phyloP scores from a whole-genome alignment of 306 rosid genomes.

The Castanospermum australe region DNA sequence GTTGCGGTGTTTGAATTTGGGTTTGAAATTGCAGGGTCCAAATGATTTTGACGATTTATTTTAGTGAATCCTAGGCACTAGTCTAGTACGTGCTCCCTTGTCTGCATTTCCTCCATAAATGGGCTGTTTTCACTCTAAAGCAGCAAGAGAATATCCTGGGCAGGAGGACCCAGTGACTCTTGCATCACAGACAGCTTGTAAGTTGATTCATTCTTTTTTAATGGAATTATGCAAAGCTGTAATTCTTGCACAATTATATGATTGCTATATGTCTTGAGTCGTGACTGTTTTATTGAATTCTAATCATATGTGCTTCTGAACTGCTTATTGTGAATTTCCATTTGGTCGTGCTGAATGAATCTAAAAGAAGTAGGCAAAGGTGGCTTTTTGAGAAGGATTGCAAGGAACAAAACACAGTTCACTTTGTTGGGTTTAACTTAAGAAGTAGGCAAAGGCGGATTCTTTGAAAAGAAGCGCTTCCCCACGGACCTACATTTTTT shows the following conservation, averaged over 20 bases:
- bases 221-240: neutral
- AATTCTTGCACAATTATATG: neutral
- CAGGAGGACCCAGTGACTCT: conserved; percentile 61
- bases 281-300: neutral
- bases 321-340: neutral
- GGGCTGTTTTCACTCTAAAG: conserved; percentile 80
- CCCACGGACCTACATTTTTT: neutral
- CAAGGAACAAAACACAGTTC: neutral
- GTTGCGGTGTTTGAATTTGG: conserved; percentile 28
- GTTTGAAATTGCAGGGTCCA: conserved; percentile 32
- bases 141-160: conserved; percentile 34
- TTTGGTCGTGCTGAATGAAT: neutral
- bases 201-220: conserved; percentile 27
- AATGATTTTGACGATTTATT: conserved; percentile 39
- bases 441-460: neutral
- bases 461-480: neutral
- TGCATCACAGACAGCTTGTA: conserved; percentile 85
- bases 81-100: conserved; percentile 5
- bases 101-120: conserved; percentile 45
- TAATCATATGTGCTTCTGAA: neutral
- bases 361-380: too few relatives aligned
- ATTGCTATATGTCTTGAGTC: neutral
- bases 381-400: neutral
- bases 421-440: neutral
- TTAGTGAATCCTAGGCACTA: conserved; percentile 31